phyloP scores from a whole-genome alignment of 2,329 filamentous ascomycete genomes.

The Microdochium nivale region DNA sequence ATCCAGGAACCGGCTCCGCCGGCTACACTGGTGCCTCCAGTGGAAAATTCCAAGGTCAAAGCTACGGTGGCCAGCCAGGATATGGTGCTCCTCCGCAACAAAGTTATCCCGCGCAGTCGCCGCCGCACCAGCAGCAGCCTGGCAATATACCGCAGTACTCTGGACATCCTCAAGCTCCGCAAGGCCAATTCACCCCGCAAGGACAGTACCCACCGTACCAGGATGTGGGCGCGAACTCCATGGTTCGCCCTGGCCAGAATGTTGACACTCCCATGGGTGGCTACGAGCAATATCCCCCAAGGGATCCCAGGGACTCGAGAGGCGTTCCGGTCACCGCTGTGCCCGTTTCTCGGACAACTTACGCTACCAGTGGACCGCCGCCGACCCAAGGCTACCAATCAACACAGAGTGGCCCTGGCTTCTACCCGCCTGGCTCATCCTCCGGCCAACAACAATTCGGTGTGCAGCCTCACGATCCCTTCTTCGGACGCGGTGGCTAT shows the following conservation, averaged over 20 bases:
- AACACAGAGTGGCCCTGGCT: constrained; percentile 11
- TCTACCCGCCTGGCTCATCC: constrained; percentile 18
- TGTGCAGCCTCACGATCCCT: constrained; percentile 41
- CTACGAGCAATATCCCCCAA: background rate
- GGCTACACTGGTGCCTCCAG: constrained; percentile 37
- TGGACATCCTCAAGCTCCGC: background rate
- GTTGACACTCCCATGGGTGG: background rate
- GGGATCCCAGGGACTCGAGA: background rate
- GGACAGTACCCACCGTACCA: background rate
- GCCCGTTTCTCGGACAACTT: background rate
- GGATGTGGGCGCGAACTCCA: background rate
- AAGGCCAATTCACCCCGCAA: background rate
- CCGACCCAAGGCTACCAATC: background rate
- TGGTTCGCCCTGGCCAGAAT: background rate
- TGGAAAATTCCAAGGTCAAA: constrained; percentile 21
- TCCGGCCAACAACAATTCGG: background rate
- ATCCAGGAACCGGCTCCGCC: constrained; percentile 39
- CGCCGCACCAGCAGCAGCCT: constrained; percentile 16
- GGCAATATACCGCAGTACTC: constrained; percentile 10
- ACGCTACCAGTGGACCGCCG: background rate
- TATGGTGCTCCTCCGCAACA: constrained; percentile 7
- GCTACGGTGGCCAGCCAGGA: constrained; percentile 17
- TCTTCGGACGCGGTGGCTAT: constrained; percentile 54
- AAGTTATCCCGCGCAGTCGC: constrained; percentile 10
- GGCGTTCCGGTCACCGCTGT: background rate